Evolutionary conservation across 129 eudicot species (phyloP), one percentile per base, ranked within the genome.

Genomic region (Deinandra increscens): DNA sequence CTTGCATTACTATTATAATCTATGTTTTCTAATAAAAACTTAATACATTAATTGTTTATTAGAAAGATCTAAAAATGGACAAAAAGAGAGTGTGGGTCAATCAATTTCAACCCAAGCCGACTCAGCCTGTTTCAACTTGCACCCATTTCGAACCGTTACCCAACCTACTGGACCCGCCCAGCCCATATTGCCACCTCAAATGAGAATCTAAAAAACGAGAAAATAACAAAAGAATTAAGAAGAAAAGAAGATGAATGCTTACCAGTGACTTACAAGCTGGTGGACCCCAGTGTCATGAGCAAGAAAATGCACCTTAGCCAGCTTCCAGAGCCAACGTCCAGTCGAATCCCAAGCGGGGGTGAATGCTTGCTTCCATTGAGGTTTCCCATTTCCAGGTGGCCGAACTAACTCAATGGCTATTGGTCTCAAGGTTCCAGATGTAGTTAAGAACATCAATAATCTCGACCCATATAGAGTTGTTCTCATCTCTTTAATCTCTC

Each of bases 231-330:
- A 54, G 0, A 55, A 55, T 55, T 12, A 20, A 19, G 60, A 54
- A 54, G 34, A 54, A 55, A 12, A 55, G 15, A 55, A 55, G 62
- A 23, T 55, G 62, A 23, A 55, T 36, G 39, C 75, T 14, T 77
- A 81, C 82, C 82, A 73, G 59, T 82, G 86, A 79, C 97, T 91
- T 51, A 81, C 73, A n/a, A 91, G 80, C 76, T 91, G 93, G 78
- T 91, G 97, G 81, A 54, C 36, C 48, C 93, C 97, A 5, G 93
- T 80, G 77, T 91, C 97, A 66, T 91, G 97, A 49, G 96, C 96
- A 55, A 78, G 88, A 19, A 71, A 87, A 74, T 91, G 97, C 63
- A 83, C 60, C 68, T 91, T 91, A 17, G 97, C 97, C 4, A 91
- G 81, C 78, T 79, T 88, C 97, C 97, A 91, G 0, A 83, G 85